phyloP scores from a whole-genome alignment of 2,329 filamentous ascomycete genomes.

The Sclerotinia borealis region DNA sequence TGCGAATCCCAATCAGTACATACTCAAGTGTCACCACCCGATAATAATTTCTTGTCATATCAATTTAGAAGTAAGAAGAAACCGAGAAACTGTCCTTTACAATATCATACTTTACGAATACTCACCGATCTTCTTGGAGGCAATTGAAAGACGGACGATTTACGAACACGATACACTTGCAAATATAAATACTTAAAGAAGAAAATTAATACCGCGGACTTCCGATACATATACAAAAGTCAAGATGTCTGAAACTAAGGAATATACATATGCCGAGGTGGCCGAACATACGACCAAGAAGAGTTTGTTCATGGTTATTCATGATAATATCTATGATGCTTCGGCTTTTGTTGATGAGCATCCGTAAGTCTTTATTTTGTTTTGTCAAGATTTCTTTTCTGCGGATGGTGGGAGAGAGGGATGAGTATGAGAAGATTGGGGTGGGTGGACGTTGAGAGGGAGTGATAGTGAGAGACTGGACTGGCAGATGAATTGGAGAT shows the following conservation, averaged over 20 bases:
- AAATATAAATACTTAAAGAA: background rate
- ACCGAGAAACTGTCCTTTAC: background rate
- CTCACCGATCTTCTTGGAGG: background rate
- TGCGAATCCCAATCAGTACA: background rate
- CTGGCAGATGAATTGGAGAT: background rate
- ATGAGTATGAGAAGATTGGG: background rate
- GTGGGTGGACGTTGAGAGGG: background rate
- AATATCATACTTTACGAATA: background rate
- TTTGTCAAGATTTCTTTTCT: background rate
- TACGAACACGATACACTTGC: background rate
- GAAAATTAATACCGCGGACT: background rate
- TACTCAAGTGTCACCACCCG: no score
- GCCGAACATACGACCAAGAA: slow-evolving; percentile 86
- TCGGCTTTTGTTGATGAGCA: slow-evolving; percentile 94
- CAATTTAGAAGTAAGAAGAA: no score
- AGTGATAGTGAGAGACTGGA: background rate
- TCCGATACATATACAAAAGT: slow-evolving; percentile 34
- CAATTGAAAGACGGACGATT: background rate
- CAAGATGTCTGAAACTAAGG: slow-evolving; percentile 36
- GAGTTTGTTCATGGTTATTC: slow-evolving; percentile 84
- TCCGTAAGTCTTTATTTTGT: slow-evolving; percentile 54
- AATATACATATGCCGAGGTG: slow-evolving; percentile 75
- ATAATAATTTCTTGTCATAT: background rate
- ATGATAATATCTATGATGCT: slow-evolving; percentile 94
- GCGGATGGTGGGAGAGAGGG: background rate